Base-by-base conservation (phyloP, 2,329 filamentous ascomycete genomes). In the Aspergillus latus region DNA sequence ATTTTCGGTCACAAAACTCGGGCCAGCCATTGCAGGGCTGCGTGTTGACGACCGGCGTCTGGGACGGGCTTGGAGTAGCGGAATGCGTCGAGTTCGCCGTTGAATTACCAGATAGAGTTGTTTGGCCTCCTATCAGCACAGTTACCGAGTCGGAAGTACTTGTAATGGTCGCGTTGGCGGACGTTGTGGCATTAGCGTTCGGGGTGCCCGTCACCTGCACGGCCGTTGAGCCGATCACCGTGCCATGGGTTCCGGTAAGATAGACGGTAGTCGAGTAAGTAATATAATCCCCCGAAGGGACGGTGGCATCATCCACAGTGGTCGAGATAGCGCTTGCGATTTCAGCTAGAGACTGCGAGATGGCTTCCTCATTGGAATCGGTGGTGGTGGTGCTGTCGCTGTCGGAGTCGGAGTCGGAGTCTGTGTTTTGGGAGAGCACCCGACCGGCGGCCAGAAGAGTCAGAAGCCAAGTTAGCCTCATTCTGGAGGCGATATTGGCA, bases 21-120 rank as follows among this genome's bases (percentile, higher is more conserved):
- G 87, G 75, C 64, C 89, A 85, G 70, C 86, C 85, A 74, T 95
- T 95, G 79, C 90, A 95, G 4, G 89, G 86, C 57, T 85, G 85
- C 0, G 88, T 92, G 72, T 92, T 93, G 45, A 82, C 84, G 1
- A 69, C 74, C 11, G 70, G 69, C 28, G 74, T 62, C 28, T 62
- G 73, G n/a, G 69, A 70, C 11, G 72, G 66, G 3, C 74, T 75
- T 9, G 76, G 71, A 10, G 80, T 78, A 37, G 72, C 71, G 37
- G 77, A 80, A n/a, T 67, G 69, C 58, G 80, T 81, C 1, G 78
- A 74, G 36, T 79, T 80, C 7, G 70, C 64, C 26, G 74, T 75
- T 29, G 72, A 72, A 52, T 81, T 82, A 40, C 79, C 78, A 30
- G 80, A 80, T 26, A 80, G 65, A 36, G 77, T 78, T 2, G 75